A percentile compares a stretch with the other conserved stretches of the same genome.
These are phyloP conservation scores for Beauveria sp. DNA, from an alignment of 2,329 filamentous ascomycete species.

Conservation along the genomic window DNA sequence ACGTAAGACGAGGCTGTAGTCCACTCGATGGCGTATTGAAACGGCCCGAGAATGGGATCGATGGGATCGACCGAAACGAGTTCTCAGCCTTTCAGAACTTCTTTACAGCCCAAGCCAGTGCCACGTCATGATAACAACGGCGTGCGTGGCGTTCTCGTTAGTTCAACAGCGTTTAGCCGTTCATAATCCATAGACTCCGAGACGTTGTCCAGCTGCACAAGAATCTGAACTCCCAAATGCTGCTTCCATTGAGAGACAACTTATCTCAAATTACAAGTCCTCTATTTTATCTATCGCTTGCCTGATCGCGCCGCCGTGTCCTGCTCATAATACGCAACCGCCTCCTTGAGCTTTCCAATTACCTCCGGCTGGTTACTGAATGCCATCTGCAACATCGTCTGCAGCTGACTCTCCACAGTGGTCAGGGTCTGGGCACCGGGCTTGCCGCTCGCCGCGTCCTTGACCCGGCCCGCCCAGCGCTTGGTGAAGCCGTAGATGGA, in stretches of 20 bases:
- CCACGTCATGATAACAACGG: too few species aligned
- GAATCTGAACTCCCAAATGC: background rate
- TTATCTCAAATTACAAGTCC: background rate
- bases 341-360: slow-evolving; percentile 51
- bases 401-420: slow-evolving; percentile 49
- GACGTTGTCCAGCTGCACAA: too few species aligned
- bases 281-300: slow-evolving; percentile 1
- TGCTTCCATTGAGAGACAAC: background rate
- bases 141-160: too few species aligned
- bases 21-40: too few species aligned
- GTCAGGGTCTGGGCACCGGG: slow-evolving; percentile 41
- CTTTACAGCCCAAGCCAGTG: too few species aligned
- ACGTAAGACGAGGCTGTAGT: background rate
- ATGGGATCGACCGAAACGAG: too few species aligned
- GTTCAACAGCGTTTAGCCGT: too few species aligned
- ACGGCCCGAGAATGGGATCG: too few species aligned
- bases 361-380: slow-evolving; percentile 55
- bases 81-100: too few species aligned
- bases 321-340: slow-evolving; percentile 48
- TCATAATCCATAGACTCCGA: too few species aligned
- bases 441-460: slow-evolving; percentile 41
- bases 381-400: slow-evolving; percentile 46
- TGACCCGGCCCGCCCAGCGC: slow-evolving; percentile 46
- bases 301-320: slow-evolving; percentile 32
- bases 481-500: slow-evolving; percentile 57